Conservation (phyloP, 495 filamentous ascomycete genomes). For the Aspergillus sclerotiicarbonarius region DNA sequence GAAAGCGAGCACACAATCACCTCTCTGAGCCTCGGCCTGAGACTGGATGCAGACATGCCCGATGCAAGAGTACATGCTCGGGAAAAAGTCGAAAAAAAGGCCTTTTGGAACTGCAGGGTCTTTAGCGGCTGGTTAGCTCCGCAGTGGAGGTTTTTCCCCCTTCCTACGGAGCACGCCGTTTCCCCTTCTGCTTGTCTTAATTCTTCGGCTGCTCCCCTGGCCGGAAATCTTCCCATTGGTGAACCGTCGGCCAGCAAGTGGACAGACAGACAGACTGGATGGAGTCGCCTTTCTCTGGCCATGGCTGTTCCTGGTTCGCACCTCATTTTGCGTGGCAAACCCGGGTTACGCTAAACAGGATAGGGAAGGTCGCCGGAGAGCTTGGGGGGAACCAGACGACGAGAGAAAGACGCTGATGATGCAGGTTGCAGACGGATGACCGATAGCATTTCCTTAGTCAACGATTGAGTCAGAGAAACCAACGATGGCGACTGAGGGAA, state of each 20-base stretch:
- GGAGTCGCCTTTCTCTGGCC: neutral
- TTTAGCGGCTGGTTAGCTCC: constrained; percentile 3
- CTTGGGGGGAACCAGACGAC: neutral
- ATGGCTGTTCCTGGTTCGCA: neutral
- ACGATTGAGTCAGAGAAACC: neutral
- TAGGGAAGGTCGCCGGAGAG: constrained; percentile 4
- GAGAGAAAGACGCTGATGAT: neutral
- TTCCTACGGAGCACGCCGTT: neutral
- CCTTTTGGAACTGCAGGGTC: neutral
- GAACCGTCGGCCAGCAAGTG: neutral
- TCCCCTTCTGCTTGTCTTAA: neutral
- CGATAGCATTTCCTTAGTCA: neutral
- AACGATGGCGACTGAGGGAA: neutral
- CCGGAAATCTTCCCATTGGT: neutral
- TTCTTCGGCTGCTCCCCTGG: neutral
- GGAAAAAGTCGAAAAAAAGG: constrained; percentile 1
- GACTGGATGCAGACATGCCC: neutral
- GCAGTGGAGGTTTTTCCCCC: neutral
- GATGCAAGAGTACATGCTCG: neutral
- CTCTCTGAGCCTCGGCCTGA: neutral
- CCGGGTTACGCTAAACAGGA: constrained; percentile 2
- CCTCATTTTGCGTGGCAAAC: neutral
- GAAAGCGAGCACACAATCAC: neutral
- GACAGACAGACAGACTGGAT: neutral
- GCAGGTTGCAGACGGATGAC: neutral